Evolutionary conservation across 1,284 basidiomycete genomes (phyloP), one percentile per base, ranked within the genome.

Genomic region (Pyrrhoderma lamaoense): DNA sequence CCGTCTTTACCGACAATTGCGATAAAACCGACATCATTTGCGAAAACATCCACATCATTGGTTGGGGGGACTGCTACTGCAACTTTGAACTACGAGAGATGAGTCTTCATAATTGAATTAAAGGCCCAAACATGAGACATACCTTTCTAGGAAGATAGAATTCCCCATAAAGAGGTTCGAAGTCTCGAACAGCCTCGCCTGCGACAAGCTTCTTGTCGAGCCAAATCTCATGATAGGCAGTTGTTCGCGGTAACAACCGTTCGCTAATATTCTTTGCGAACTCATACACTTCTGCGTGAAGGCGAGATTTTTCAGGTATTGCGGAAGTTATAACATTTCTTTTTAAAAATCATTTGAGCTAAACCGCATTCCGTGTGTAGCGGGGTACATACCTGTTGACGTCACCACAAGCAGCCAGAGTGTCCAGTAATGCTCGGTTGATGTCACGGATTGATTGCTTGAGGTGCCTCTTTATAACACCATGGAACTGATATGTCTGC

Each of bases 401-500:
- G 66, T 99, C 95, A 66, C 95, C 96, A 62, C 96, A 99, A 23
- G 96, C 95, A 44, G 95, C 95, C 56, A 99, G 83, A 3, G 96
- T 99, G 70, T 99, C 96, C 56, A 99, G 75, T 61, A 97, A 67
- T 27, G 79, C 84, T 54, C 85, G 79, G 72, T 99, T 99, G 69
- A 99, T 98, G 53, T 86, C 91, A 71, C 96, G 93, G 65, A 99
- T 98, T 18, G 93, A 89, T 38, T 88, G 83, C 74, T 99, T 99
- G 67, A 99, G 71, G 67, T 99, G 91, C 58, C 80, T 79, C 77
- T 99, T 99, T 74, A 99, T 88, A 60, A 99, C 87, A 56, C 95
- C 95, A 70, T 99, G 95, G 79, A 97, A 99, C 72, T 99, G 95
- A 84, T 98, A 98, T n/a, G 96, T 99, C 70, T 94, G 85, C 56